Evolutionary conservation across 768 basidiomycete genomes (phyloP).

Genomic region (Suillus ampliporus): DNA sequence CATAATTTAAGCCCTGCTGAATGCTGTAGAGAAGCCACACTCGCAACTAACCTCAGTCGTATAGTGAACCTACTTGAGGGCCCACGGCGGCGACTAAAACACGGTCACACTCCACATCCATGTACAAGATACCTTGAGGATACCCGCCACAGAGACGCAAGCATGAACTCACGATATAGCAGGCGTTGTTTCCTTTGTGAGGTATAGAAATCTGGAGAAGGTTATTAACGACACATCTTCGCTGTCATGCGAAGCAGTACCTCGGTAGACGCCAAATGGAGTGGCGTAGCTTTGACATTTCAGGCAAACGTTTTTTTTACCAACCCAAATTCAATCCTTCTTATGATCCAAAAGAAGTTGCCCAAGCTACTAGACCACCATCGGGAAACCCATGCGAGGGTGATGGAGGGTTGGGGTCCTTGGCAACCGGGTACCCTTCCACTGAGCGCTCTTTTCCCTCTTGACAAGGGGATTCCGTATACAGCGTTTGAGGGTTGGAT

Average conservation of each 20-base stretch:
- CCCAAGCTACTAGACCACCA: conserved; percentile 33
- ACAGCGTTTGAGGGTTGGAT: no score
- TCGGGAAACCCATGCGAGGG: conserved; percentile 28
- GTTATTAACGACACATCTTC: background rate
- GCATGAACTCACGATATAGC: conserved; percentile 40
- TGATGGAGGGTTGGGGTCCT: background rate
- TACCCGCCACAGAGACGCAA: background rate
- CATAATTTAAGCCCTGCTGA: conserved; percentile 34
- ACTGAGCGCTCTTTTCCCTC: no score
- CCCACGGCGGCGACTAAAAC: conserved; percentile 45
- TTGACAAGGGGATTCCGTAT: no score
- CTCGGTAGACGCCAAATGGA: conserved; percentile 49
- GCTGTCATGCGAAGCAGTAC: conserved; percentile 12
- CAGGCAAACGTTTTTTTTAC: background rate
- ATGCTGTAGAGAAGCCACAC: conserved; percentile 1
- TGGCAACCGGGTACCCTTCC: no score
- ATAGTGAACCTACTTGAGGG: conserved; percentile 48
- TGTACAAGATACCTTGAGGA: conserved; percentile 20
- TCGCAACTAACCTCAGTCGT: conserved; percentile 58
- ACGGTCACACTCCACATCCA: conserved; percentile 53
- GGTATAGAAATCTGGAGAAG: conserved; percentile 43
- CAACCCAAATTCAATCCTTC: background rate
- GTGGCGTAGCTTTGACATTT: conserved; percentile 35
- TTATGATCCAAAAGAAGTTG: conserved; percentile 29
- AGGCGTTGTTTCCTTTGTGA: conserved; percentile 39